Evolutionary conservation across 1,139 yeast species (phyloP).

Genomic region (Yamadazyma songkhlaensis): DNA sequence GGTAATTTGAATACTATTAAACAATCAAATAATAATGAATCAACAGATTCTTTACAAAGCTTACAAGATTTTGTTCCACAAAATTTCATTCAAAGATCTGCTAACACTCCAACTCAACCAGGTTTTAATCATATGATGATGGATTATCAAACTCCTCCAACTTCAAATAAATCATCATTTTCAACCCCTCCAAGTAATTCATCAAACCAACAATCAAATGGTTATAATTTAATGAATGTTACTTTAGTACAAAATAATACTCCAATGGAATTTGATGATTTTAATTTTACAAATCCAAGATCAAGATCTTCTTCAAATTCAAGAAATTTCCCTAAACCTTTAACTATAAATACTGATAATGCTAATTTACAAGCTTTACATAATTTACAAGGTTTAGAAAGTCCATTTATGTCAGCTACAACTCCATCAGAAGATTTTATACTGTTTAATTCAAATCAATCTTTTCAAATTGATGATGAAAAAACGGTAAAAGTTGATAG

Average conservation of each 20-base stretch:
- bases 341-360: conserved; percentile 41
- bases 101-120: conserved; percentile 16
- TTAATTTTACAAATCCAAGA: conserved; percentile 20
- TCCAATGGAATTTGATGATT: conserved; percentile 24
- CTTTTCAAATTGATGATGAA: conserved; percentile 14
- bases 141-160: conserved; percentile 47
- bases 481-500: conserved; percentile 26
- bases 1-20: conserved; percentile 41
- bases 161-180: conserved; percentile 33
- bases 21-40: conserved; percentile 25
- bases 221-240: conserved; percentile 6
- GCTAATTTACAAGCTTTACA: conserved; percentile 29
- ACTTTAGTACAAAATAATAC: conserved; percentile 18
- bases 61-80: conserved; percentile 47
- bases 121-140: conserved; percentile 29
- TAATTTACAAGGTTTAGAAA: conserved; percentile 30
- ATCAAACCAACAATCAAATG: too few relatives aligned
- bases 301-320: conserved; percentile 20
- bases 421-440: conserved; percentile 36
- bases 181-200: conserved; percentile 18
- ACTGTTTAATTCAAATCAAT: conserved; percentile 10
- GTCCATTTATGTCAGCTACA: conserved; percentile 45
- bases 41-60: conserved; percentile 45
- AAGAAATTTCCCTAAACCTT: conserved; percentile 30
- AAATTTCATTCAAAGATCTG: conserved; percentile 33